Conservation (phyloP, 192 early-diverging fungal genomes). For the Entophlyctis helioformis region DNA sequence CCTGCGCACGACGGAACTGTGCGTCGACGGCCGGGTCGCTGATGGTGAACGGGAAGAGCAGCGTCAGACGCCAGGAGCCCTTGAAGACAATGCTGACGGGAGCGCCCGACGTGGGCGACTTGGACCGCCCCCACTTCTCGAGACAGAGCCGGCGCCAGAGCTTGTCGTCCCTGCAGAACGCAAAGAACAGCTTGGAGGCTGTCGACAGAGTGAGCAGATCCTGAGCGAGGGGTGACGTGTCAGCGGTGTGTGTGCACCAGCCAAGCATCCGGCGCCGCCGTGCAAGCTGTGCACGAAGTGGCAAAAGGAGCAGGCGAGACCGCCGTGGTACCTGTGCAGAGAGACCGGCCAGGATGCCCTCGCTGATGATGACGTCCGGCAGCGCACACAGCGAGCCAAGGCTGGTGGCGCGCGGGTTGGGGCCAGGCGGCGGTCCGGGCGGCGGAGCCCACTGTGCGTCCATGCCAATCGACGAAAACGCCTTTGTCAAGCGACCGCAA, state of each 20-base stretch:
- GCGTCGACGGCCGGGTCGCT: too few relatives aligned
- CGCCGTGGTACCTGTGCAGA: not conserved
- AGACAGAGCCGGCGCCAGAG: slow-evolving; percentile 12
- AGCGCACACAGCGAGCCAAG: not conserved
- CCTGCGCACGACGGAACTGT: too few relatives aligned
- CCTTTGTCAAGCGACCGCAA: too few relatives aligned
- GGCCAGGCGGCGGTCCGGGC: slow-evolving; percentile 2
- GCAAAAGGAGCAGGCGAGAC: too few relatives aligned
- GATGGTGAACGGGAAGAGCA: slow-evolving; percentile 7
- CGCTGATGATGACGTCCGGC: slow-evolving; percentile 1
- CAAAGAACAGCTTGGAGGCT: slow-evolving; percentile 2
- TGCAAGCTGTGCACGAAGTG: too few relatives aligned
- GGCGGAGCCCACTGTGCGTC: too few relatives aligned
- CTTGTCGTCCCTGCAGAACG: slow-evolving; percentile 13
- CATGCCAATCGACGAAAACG: too few relatives aligned
- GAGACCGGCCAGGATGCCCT: not conserved
- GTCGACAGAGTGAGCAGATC: slow-evolving; percentile 4
- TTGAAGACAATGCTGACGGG: slow-evolving; percentile 15
- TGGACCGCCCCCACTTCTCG: slow-evolving; percentile 7
- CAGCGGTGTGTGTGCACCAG: too few relatives aligned
- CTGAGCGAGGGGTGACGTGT: too few relatives aligned
- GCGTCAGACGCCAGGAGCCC: slow-evolving; percentile 14
- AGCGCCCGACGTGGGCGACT: too few relatives aligned
- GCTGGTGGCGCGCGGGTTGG: not conserved
- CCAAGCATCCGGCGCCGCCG: too few relatives aligned